phyloP scores from a whole-genome alignment of 768 basidiomycete genomes.

The Phaeotremella fagi region DNA sequence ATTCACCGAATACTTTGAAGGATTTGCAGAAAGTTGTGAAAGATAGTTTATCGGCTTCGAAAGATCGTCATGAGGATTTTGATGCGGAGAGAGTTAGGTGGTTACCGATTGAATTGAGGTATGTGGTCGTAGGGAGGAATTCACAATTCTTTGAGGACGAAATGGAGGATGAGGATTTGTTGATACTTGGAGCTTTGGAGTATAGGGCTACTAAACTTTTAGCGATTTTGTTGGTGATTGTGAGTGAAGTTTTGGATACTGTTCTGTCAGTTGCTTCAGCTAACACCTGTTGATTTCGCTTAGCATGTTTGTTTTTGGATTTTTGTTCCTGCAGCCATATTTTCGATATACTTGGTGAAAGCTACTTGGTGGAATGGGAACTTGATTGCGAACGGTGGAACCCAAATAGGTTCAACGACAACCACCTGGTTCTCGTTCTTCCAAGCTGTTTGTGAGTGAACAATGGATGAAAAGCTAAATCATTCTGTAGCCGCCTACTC shows the following conservation, averaged over 20 bases:
- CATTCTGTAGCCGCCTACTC: slow-evolving; percentile 2
- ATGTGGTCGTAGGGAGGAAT: slow-evolving; percentile 10
- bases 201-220: slow-evolving; percentile 13
- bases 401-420: slow-evolving; percentile 2
- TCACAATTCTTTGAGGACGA: slow-evolving; percentile 24
- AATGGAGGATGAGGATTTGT: slow-evolving; percentile 15
- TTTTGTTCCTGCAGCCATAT: slow-evolving; percentile 6
- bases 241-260: neutral
- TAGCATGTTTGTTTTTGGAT: slow-evolving; percentile 33
- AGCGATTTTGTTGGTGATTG: slow-evolving; percentile 5
- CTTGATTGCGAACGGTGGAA: slow-evolving; percentile 8
- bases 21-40: neutral
- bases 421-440: slow-evolving; percentile 20
- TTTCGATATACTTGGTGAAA: slow-evolving; percentile 16
- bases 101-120: slow-evolving; percentile 12
- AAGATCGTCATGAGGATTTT: slow-evolving; percentile 7
- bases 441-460: slow-evolving; percentile 9
- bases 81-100: slow-evolving; percentile 10
- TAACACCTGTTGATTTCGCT: neutral
- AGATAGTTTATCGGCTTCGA: neutral
- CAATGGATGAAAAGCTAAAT: neutral
- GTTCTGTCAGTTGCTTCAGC: neutral
- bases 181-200: slow-evolving; percentile 16
- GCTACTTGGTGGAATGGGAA: slow-evolving; percentile 9
- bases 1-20: slow-evolving; percentile 1